Base-by-base conservation (phyloP, 148 eudicot genomes). In the Vaccinium corymbosum region DNA sequence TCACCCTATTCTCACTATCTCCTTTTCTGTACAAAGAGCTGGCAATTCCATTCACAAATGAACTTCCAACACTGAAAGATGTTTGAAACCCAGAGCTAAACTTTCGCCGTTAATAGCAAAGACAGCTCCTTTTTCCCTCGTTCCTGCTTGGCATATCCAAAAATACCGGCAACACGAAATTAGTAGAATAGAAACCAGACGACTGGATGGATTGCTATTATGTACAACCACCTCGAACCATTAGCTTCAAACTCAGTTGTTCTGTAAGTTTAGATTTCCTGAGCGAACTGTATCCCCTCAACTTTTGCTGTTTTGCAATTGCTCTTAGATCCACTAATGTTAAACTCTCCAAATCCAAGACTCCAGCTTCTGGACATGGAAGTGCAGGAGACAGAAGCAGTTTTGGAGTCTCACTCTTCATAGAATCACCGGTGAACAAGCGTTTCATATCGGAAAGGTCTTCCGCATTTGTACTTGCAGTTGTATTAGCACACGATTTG, bases 201-300 rank as follows among this genome's bases (percentile, higher is more conserved):
- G 55, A 19, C 79, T 6, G 8, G 70, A n/a, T 1, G 19, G 55
- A 85, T 48, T 7, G 22, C 81, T 59, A 29, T 76, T 75, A 76
- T 50, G 66, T 81, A 25, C 81, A 81, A 61, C 80, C 72, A 80
- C 74, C 76, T 81, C 9, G 48, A 72, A 1, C 78, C 55, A 20
- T 19, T 3, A 80, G 48, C 78, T 62, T 53, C 78, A 29, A 56
- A 17, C 81, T 68, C 46, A 88, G 81, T 64, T 53, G 48, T 74
- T 88, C 48, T 13, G 29, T 46, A 49, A 88, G 85, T 64, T 85
- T 77, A 22, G 48, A 27, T 78, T 88, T 88, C 3, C 27, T 46
- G 25, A 88, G 83, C 57, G 56, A 80, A 25, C 32, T 52, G 55
- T 70, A 75, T 72, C 86, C 79, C 76, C 13, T 71, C 52, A 88